Conservation (phyloP, 768 basidiomycete species). For the Coprinellus micaceus region DNA sequence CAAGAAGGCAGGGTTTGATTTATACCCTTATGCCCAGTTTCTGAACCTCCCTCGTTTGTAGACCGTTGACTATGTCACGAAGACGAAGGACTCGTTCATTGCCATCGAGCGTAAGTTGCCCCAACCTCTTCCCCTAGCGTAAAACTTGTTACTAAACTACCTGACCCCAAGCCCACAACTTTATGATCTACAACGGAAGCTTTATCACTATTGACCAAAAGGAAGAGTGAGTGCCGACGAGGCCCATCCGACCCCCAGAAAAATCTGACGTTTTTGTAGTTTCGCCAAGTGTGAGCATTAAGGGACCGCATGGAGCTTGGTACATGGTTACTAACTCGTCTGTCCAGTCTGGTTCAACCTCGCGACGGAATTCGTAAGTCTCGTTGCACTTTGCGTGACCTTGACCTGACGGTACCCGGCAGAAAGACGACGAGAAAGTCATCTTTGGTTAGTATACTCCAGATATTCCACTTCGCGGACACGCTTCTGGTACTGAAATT, state of each 20-base stretch:
- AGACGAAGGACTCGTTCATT: slow-evolving; percentile 50
- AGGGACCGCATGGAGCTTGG: too few relatives aligned
- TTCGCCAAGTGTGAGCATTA: slow-evolving; percentile 46
- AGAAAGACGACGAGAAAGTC: slow-evolving; percentile 48
- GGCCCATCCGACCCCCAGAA: too few relatives aligned
- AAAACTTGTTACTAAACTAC: background rate
- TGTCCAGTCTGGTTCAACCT: slow-evolving; percentile 54
- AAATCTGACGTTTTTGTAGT: background rate
- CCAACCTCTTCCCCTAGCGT: background rate
- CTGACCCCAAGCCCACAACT: slow-evolving; percentile 44
- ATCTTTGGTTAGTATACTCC: slow-evolving; percentile 44
- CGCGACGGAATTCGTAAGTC: slow-evolving; percentile 49
- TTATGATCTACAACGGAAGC: slow-evolving; percentile 53
- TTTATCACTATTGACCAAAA: slow-evolving; percentile 44
- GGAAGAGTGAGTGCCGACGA: slow-evolving; percentile 15
- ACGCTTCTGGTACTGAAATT: too few relatives aligned
- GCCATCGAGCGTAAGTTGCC: slow-evolving; percentile 41
- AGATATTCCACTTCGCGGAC: background rate
- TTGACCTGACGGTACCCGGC: background rate
- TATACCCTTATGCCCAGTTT: background rate
- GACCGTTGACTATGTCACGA: slow-evolving; percentile 59
- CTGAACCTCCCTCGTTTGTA: slow-evolving; percentile 13
- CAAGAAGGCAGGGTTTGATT: slow-evolving; percentile 31
- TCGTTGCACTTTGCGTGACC: background rate
- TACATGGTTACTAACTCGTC: background rate